Conservation (phyloP, 257 asterid species). For the Knoxia roxburghii region DNA sequence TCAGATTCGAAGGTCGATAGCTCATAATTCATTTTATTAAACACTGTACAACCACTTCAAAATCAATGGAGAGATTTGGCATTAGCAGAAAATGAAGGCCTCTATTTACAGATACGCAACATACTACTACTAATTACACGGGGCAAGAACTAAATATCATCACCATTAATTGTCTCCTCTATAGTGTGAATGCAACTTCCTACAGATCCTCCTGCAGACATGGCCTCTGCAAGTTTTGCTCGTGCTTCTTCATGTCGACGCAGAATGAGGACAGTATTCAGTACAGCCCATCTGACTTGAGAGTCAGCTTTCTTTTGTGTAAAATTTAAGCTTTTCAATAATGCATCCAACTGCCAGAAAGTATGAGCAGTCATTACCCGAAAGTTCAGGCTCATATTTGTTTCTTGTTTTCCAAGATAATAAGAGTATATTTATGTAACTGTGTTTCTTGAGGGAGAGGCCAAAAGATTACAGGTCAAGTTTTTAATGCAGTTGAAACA, state of each 20-base stretch:
- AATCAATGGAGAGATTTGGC: no score
- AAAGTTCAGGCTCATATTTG: no score
- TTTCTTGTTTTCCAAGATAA: not conserved
- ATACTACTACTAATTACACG: no score
- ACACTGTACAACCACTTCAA: no score
- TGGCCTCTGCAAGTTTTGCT: constrained; percentile 65
- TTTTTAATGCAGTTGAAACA: not conserved
- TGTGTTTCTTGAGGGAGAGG: not conserved
- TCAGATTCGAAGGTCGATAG: no score
- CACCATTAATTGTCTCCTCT: constrained; percentile 50
- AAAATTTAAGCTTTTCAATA: constrained; percentile 76
- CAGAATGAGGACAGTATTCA: constrained; percentile 60
- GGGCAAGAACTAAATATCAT: constrained; percentile 36
- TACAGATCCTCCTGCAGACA: constrained; percentile 69
- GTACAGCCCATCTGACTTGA: constrained; percentile 92
- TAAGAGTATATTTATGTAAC: not conserved
- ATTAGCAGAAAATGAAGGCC: no score
- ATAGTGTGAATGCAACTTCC: constrained; percentile 63
- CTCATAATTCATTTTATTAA: no score
- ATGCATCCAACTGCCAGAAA: constrained; percentile 57
- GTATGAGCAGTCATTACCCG: constrained; percentile 9
- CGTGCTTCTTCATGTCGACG: constrained; percentile 81
- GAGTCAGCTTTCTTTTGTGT: constrained; percentile 90
- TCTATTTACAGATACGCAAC: no score
- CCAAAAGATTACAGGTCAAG: not conserved